Evolutionary conservation across 495 filamentous ascomycete genomes (phyloP), one percentile per base, ranked within the genome.

Genomic region (Aspergillus haitiensis): DNA sequence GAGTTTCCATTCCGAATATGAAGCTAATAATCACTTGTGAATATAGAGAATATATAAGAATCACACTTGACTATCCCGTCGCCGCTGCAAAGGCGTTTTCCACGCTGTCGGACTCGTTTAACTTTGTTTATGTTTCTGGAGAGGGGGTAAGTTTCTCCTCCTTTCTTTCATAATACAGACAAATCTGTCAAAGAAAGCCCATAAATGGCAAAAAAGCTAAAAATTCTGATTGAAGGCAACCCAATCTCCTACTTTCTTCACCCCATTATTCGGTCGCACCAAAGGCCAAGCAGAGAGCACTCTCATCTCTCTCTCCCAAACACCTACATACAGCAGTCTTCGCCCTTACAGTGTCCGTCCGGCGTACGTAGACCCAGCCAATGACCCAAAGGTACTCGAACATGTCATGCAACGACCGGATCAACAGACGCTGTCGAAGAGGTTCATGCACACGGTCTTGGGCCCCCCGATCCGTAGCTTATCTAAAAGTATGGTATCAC

Each of bases 91-190:
- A 80, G 46, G 84, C 86, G 12, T 86, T 90, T 67, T 64, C 78
- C n/a, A 70, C 68, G 6, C 74, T 87, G 13, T 70, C 74, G 0
- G 67, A 79, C 42, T 75, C 83, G 13, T 85, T 92, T 73, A 83
- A 81, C 42, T 91, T 91, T 64, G 75, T 91, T 64, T 86, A 86
- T 66, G 81, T 92, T 47, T 89, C 87, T 1, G 88, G 88, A 31
- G 78, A 78, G 54, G 74, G 73, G 21, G 75, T 65, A 59, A 9
- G 58, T 56, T 34, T 8, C 21, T 21, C 34, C 15, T 2, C 12
- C 5, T 16, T 33, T 10, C 13, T 33, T 7, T 46, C 15, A 35
- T n/a, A 2, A 15, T 33, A 6, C 8, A 44, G 13, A 32, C 8
- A n/a, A 31, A 12, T 27, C 21, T 27, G 21, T 27, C 21, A 27